These are phyloP conservation scores for Sporothrix euskadiensis DNA, from an alignment of 2,329 filamentous ascomycete genomes.

Conservation along the genomic window DNA sequence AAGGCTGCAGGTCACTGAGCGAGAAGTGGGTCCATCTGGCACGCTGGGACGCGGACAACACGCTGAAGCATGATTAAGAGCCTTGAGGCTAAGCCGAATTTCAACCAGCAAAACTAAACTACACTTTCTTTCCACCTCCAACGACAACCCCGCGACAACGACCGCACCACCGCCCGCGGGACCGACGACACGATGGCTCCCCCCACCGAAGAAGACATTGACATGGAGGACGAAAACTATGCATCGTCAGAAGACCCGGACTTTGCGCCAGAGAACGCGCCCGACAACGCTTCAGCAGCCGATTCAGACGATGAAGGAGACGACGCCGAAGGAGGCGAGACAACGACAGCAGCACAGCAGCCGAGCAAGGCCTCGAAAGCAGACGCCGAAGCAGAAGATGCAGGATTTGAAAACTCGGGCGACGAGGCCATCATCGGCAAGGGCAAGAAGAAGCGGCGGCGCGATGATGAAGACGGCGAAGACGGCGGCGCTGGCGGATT, in stretches of 20 bases:
- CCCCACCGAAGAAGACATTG: constrained; percentile 40
- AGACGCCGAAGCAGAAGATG: constrained; percentile 45
- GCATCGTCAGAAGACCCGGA: constrained; percentile 73
- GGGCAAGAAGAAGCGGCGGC: constrained; percentile 55
- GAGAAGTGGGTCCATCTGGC: not conserved
- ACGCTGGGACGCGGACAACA: not conserved
- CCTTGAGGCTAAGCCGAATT: not conserved
- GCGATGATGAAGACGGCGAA: constrained; percentile 52
- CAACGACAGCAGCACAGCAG: constrained; percentile 28
- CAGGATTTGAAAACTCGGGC: constrained; percentile 66
- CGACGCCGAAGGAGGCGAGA: constrained; percentile 29
- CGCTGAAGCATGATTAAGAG: not conserved
- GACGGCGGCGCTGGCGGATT: constrained; percentile 63
- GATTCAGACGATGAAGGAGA: constrained; percentile 48
- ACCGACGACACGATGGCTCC: constrained; percentile 43
- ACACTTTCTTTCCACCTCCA: not conserved
- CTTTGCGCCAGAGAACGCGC: constrained; percentile 62
- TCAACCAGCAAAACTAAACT: not conserved
- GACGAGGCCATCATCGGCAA: constrained; percentile 69
- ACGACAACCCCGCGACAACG: not conserved
- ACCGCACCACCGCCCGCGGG: not conserved
- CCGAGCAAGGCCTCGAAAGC: constrained; percentile 34
- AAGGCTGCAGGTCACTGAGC: not conserved
- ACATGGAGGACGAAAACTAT: constrained; percentile 56
- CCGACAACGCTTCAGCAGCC: constrained; percentile 47